Base-by-base conservation (phyloP, 2,329 filamentous ascomycete genomes). In the Cladosporium sp. region DNA sequence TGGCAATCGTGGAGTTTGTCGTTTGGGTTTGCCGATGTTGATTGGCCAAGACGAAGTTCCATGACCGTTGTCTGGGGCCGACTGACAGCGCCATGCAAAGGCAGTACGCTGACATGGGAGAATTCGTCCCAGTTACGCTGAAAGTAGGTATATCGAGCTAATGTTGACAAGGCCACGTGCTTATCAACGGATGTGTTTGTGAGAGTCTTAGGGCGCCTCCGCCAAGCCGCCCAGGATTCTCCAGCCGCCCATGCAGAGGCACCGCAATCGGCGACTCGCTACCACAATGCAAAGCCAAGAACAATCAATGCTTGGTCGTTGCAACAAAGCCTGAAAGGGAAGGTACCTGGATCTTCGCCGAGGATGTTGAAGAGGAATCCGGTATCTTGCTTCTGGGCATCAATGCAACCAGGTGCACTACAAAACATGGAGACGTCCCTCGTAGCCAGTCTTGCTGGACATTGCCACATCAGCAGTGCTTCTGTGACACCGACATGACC, bases 361-460 rank as follows among this genome's bases (percentile, higher is more conserved):
- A 56, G 42, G 30, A 15, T 14, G 38, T 17, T 11, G 15, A 12
- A 55, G 15, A 1, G 8, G 14, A 15, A 28, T 25, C 54, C 37
- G 42, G 42, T 49, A 40, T 56, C 54, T 45, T 12, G 38, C 19
- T 30, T 43, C 51, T 55, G 25, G 51, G 51, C 51, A 54, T 9
- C 14, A 37, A 36, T 43, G 22, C 19, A 12, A 55, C 25, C 20
- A 36, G 39, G 22, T 15, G 14, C 12, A 12, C 39, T 49, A 43
- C 36, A 49, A 55, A 56, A 14, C 30, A 34, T 28, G 11, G 9
- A 37, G 39, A 17, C 12, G 3, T 15, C 38, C 28, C 39, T 45
- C 34, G 14, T 28, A 9, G 37, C 19, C 20, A 25, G 22, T n/a
- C 2, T 34, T 22, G 30, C 34, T n/a, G 14, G 15, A 52, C 19